Percentiles rank a stretch among this genome's conserved stretches.
Conservation (phyloP, 805 yeast genomes). For the Yarrowia sp. region DNA sequence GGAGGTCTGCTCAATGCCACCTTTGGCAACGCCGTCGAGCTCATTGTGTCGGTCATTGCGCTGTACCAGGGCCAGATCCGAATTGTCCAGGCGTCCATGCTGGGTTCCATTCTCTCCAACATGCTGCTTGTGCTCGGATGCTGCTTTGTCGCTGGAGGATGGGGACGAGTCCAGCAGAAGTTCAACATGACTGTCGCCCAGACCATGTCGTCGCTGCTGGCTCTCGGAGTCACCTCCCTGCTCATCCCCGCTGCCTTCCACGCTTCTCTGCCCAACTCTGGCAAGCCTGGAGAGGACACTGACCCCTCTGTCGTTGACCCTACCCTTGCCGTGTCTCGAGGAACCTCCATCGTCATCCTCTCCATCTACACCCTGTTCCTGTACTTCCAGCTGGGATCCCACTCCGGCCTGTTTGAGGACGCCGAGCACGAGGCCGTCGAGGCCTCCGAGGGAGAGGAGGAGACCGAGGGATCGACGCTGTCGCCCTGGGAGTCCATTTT, state of each 20-base stretch:
- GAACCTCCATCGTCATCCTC: constrained; percentile 81
- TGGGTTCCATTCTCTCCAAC: constrained; percentile 91
- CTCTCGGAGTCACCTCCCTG: constrained; percentile 86
- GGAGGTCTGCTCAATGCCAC: constrained; percentile 97
- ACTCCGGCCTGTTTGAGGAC: constrained; percentile 74
- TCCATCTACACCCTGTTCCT: constrained; percentile 78
- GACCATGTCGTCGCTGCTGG: constrained; percentile 94
- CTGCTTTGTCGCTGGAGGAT: constrained; percentile 92
- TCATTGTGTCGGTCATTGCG: constrained; percentile 93
- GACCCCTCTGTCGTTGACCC: constrained; percentile 52
- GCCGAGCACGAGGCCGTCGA: constrained; percentile 53
- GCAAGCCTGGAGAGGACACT: constrained; percentile 45
- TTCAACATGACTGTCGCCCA: constrained; percentile 98
- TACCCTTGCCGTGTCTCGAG: constrained; percentile 80
- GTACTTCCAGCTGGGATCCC: constrained; percentile 88
- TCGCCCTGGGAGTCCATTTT: constrained; percentile 61
- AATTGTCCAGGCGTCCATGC: constrained; percentile 96
- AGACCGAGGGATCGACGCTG: constrained; percentile 55
- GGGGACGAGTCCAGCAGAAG: constrained; percentile 80
- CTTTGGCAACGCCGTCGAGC: constrained; percentile 96
- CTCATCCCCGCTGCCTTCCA: constrained; percentile 96
- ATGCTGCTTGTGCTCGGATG: constrained; percentile 91
- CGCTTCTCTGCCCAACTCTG: constrained; percentile 64
- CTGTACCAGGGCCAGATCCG: constrained; percentile 83
- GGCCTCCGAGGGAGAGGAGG: constrained; percentile 47